Percentiles rank a stretch among this genome's conserved stretches.
phyloP scores from a whole-genome alignment of 1,139 yeast species.

The Pichia kudriavzevii region DNA sequence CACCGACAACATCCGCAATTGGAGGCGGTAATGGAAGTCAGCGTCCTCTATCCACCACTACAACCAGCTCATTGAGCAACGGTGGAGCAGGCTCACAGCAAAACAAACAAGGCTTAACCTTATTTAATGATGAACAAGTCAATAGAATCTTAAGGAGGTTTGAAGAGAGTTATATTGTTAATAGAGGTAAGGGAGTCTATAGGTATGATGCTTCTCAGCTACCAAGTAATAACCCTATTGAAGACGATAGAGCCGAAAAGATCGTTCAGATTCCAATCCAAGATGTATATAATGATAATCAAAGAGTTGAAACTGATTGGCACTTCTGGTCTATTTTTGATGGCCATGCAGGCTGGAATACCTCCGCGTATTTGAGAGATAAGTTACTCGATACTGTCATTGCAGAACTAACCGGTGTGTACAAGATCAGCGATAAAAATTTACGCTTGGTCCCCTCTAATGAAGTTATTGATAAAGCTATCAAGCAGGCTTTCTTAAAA shows the following conservation, averaged over 20 bases:
- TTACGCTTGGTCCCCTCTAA: slow-evolving; percentile 50
- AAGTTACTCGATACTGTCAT: slow-evolving; percentile 69
- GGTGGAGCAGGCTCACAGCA: slow-evolving; percentile 36
- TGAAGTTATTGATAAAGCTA: slow-evolving; percentile 70
- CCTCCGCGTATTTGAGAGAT: slow-evolving; percentile 76
- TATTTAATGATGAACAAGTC: slow-evolving; percentile 69
- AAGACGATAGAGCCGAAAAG: slow-evolving; percentile 86
- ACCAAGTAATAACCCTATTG: slow-evolving; percentile 89
- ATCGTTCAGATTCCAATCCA: slow-evolving; percentile 73
- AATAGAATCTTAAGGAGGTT: slow-evolving; percentile 58
- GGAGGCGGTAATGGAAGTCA: slow-evolving; percentile 2
- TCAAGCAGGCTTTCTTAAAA: slow-evolving; percentile 70
- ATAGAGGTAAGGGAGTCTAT: slow-evolving; percentile 85
- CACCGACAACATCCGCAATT: not conserved
- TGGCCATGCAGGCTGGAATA: slow-evolving; percentile 97
- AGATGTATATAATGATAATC: slow-evolving; percentile 42
- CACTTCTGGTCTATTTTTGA: slow-evolving; percentile 94
- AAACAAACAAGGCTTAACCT: slow-evolving; percentile 25
- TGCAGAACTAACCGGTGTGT: slow-evolving; percentile 65
- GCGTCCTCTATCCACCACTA: slow-evolving; percentile 31
- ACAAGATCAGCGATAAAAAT: slow-evolving; percentile 43
- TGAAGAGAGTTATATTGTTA: slow-evolving; percentile 75
- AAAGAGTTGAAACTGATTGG: slow-evolving; percentile 67
- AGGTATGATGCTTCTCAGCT: slow-evolving; percentile 87
- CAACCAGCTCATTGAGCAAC: slow-evolving; percentile 33